phyloP scores from a whole-genome alignment of 1,284 basidiomycete genomes.

The Microbotryum scabiosae region DNA sequence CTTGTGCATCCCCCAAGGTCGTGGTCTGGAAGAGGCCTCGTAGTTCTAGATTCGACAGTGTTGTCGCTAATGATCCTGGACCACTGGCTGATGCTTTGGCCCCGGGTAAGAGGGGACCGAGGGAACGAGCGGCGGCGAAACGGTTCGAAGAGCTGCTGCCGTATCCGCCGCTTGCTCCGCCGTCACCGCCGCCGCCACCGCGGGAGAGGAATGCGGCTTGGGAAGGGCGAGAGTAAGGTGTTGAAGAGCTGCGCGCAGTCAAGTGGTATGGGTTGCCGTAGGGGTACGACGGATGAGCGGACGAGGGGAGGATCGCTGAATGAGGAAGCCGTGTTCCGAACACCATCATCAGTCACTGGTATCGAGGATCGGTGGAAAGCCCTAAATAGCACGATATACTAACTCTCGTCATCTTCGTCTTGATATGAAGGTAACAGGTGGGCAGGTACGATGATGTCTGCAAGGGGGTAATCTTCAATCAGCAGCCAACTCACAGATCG shows the following conservation, averaged over 20 bases:
- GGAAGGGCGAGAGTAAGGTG: constrained; percentile 1
- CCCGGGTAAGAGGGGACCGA: not conserved
- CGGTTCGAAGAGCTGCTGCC: not conserved
- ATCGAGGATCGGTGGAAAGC: too few species aligned
- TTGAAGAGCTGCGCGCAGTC: constrained; percentile 2
- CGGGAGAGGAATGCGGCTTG: not conserved
- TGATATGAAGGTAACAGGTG: constrained; percentile 33
- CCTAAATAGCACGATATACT: not conserved
- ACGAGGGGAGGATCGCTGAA: constrained; percentile 31
- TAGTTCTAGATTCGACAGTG: constrained; percentile 21
- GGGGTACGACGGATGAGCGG: constrained; percentile 35
- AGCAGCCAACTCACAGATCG: not conserved
- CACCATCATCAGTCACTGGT: not conserved
- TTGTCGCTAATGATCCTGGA: constrained; percentile 18
- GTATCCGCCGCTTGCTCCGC: not conserved
- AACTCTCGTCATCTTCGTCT: constrained; percentile 35
- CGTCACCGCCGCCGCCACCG: not conserved
- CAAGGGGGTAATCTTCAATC: not conserved
- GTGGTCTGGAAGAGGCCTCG: constrained; percentile 12
- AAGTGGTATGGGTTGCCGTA: constrained; percentile 35
- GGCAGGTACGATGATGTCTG: constrained; percentile 32
- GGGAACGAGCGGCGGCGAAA: not conserved
- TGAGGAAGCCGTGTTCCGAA: not conserved
- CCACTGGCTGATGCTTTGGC: not conserved
- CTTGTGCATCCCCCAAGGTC: constrained; percentile 17